phyloP scores from a whole-genome alignment of 352 stramenopile genomes.

The Phytophthora meadii region DNA sequence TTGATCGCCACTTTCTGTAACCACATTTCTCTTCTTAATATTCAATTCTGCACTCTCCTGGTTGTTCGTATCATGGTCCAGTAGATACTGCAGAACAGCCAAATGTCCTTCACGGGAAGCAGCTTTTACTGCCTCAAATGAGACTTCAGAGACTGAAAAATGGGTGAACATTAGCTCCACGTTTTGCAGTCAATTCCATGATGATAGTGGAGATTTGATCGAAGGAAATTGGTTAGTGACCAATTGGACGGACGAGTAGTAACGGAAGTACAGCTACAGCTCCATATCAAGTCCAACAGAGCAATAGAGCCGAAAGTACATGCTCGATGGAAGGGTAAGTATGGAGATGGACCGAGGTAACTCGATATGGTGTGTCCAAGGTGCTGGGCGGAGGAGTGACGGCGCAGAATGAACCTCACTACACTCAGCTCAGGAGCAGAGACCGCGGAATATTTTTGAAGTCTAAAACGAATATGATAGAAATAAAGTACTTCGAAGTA shows the following conservation, averaged over 20 bases:
- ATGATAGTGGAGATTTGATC: not conserved
- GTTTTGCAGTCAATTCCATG: not conserved
- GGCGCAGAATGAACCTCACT: too few species aligned
- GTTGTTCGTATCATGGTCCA: not conserved
- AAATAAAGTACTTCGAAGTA: too few species aligned
- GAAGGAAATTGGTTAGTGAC: not conserved
- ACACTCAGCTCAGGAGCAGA: not conserved
- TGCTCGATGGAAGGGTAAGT: not conserved
- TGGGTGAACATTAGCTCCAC: not conserved
- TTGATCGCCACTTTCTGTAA: too few species aligned
- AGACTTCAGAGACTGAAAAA: not conserved
- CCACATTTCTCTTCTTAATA: too few species aligned
- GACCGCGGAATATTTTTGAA: not conserved
- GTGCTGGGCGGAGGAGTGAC: too few species aligned
- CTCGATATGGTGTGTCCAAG: not conserved
- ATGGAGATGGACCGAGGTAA: not conserved
- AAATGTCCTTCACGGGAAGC: not conserved
- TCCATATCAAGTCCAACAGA: not conserved
- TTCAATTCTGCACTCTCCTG: too few species aligned
- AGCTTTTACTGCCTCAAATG: not conserved
- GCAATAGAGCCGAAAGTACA: not conserved
- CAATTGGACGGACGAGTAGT: not conserved
- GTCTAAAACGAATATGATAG: too few species aligned
- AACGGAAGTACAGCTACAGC: not conserved
- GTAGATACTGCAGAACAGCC: not conserved